Evolutionary conservation across 75 land plant genomes (phyloP).

Genomic region (Selaginella moellendorffii): DNA sequence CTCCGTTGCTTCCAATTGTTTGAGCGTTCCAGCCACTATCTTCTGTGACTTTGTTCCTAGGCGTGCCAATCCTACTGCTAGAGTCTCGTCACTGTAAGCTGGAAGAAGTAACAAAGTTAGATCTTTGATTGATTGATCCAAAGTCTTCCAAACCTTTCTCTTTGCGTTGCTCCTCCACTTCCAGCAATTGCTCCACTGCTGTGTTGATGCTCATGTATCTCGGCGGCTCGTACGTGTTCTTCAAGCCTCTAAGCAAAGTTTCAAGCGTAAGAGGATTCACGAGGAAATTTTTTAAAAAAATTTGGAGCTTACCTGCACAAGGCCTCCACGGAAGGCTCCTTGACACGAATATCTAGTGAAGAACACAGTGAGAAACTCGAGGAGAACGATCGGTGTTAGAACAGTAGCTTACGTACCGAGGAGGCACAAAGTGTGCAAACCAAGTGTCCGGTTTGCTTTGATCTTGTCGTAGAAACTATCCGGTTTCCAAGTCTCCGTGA

Average conservation of each 20-base stretch:
- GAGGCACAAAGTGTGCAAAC: slow-evolving; percentile 88
- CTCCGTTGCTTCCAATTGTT: slow-evolving; percentile 49
- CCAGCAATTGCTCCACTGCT: slow-evolving; percentile 80
- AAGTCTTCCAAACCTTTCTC: slow-evolving; percentile 69
- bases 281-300: background rate
- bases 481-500: slow-evolving; percentile 96
- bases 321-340: slow-evolving; percentile 82
- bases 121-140: too few species aligned
- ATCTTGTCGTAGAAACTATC: slow-evolving; percentile 94
- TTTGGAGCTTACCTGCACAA: slow-evolving; percentile 59
- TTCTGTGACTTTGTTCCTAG: slow-evolving; percentile 67
- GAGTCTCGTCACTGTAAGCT: slow-evolving; percentile 57
- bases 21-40: slow-evolving; percentile 72
- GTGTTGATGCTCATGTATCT: slow-evolving; percentile 79
- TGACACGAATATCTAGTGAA: slow-evolving; percentile 83
- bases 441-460: slow-evolving; percentile 47
- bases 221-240: slow-evolving; percentile 80
- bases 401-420: slow-evolving; percentile 33
- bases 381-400: background rate
- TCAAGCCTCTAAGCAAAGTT: slow-evolving; percentile 36
- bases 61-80: slow-evolving; percentile 80
- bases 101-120: slow-evolving; percentile 12
- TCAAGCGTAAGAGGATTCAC: background rate
- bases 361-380: background rate
- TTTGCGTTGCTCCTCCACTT: slow-evolving; percentile 43